phyloP scores from a whole-genome alignment of 257 asterid genomes.

The Linaria vulgaris region DNA sequence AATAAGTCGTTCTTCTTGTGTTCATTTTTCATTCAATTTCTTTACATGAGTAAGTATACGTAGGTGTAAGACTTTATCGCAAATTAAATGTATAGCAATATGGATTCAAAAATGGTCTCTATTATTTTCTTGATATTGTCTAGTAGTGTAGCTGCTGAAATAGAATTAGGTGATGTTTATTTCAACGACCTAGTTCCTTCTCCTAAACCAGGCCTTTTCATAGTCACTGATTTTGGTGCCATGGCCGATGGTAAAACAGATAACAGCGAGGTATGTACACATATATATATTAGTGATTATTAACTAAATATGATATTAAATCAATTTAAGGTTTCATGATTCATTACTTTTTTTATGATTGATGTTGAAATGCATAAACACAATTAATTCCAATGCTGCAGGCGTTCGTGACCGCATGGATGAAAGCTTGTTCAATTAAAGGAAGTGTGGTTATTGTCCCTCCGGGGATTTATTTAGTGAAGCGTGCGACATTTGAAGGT shows the following conservation, averaged over 20 bases:
- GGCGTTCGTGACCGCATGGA: conserved; percentile 55
- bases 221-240: conserved; percentile 47
- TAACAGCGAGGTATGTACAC: conserved; percentile 36
- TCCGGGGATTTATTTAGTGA: conserved; percentile 36
- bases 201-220: conserved; percentile 15
- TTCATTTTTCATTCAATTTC: background rate
- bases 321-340: no score
- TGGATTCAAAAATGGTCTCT: conserved; percentile 3
- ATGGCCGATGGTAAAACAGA: conserved; percentile 40
- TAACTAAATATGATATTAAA: no score
- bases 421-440: conserved; percentile 37
- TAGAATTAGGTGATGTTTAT: no score
- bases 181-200: background rate
- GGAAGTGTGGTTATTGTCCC: conserved; percentile 45
- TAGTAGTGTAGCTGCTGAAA: no score
- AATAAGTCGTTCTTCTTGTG: no score
- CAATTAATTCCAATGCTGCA: conserved; percentile 2
- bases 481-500: conserved; percentile 37
- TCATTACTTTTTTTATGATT: no score
- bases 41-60: background rate
- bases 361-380: background rate
- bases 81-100: no score
- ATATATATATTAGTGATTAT: no score
- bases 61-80: no score
- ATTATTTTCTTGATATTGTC: background rate